These are phyloP conservation scores for Rhodotorula glutinis DNA, from an alignment of 1,284 basidiomycete species.

Conservation along the genomic window DNA sequence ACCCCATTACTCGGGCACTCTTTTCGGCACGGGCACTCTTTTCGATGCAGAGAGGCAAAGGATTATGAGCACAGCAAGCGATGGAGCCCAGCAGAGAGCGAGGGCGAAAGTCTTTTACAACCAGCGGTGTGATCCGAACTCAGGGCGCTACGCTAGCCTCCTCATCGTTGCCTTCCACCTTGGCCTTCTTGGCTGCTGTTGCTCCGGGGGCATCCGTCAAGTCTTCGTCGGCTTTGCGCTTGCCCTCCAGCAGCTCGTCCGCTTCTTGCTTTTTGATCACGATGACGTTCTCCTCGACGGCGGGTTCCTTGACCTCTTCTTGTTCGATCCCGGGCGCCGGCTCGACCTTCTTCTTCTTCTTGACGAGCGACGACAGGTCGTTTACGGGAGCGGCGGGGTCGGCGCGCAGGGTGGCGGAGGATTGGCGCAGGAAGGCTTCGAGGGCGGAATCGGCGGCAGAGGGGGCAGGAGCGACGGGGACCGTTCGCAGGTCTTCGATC, in stretches of 20 bases:
- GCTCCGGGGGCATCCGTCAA: background rate
- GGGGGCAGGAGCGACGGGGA: constrained; percentile 34
- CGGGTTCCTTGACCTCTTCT: background rate
- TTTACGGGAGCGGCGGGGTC: constrained; percentile 29
- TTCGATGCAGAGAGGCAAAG: too few species aligned
- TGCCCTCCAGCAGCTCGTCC: background rate
- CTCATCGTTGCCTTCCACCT: background rate
- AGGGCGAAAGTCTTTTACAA: too few species aligned
- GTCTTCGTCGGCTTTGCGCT: constrained; percentile 11
- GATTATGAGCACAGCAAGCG: too few species aligned
- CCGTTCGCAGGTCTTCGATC: constrained; percentile 44
- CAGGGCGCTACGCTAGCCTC: too few species aligned
- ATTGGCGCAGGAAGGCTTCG: constrained; percentile 35
- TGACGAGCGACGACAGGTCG: constrained; percentile 42
- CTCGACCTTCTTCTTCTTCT: constrained; percentile 42
- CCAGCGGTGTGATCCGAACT: too few species aligned
- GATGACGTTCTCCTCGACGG: constrained; percentile 5
- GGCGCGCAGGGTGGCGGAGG: constrained; percentile 16
- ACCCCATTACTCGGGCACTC: too few species aligned
- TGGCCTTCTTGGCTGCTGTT: background rate
- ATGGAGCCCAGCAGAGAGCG: too few species aligned
- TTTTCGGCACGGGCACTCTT: too few species aligned
- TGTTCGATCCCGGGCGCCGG: background rate
- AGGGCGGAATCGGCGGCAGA: constrained; percentile 29
- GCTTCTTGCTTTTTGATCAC: background rate